Base-by-base conservation (phyloP, 495 filamentous ascomycete species). In the Daldinia caldariorum region DNA sequence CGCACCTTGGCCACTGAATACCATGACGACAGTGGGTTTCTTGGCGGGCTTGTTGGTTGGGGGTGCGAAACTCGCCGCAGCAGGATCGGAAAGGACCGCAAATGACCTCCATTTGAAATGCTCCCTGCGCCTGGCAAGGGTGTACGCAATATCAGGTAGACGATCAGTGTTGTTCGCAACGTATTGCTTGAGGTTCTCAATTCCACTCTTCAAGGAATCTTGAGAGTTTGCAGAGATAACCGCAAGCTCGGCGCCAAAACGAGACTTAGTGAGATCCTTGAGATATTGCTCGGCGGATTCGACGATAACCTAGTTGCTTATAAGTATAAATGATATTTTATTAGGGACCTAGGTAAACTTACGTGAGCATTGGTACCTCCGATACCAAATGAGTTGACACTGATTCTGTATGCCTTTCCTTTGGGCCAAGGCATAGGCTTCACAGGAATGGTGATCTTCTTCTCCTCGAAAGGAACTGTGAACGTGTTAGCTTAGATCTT, bases 291-390 rank as follows among this genome's bases (percentile, higher is more conserved):
- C 50, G 6, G 50, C 50, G 1, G 50, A 54, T 54, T 54, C 50
- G 13, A 54, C 26, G 22, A 54, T 60, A 31, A 66, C 57, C 43
- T 47, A 47, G 43, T 20, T 4, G 9, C 8, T 18, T 12, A 8
- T 47, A 8, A 47, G 43, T 22, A 47, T 47, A 47, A 22, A 16
- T 47, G 43, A 16, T 18, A 16, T 18, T 47, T 3, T 18, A 47
- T 47, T 47, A 12, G 7, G 9, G 43, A n/a, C n/a, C n/a, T n/a
- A 16, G 18, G 43, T 5, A 0, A 47, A 47, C 43, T 47, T 47
- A 47, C 43, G 49, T 80, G 78, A 9, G 70, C 75, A 49, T 80
- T 80, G 18, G 76, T 67, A 20, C 78, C 78, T 1, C 78, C 78
- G 56, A 74, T 75, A 3, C 78, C 78, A 32, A 80, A 79, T 1